A percentile compares a stretch with the other conserved stretches of the same genome.
phyloP scores from a whole-genome alignment of 352 stramenopile genomes.

The Globisporangium spinosum region DNA sequence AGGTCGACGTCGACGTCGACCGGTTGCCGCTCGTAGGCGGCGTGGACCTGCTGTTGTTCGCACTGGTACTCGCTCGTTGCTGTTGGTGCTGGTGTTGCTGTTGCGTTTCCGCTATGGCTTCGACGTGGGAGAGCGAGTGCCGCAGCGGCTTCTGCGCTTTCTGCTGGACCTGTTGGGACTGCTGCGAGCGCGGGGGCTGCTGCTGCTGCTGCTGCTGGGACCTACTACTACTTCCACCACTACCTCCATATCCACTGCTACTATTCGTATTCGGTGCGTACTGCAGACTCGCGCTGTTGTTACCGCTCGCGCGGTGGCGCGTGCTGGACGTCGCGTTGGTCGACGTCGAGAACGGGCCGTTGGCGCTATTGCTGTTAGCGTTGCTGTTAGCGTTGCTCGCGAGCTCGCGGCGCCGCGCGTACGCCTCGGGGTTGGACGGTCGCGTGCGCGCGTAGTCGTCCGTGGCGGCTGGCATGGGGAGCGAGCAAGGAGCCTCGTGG shows the following conservation, averaged over 20 bases:
- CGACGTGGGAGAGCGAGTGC: conserved; percentile 50
- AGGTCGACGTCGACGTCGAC: conserved; percentile 14
- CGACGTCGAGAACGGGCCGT: conserved; percentile 13
- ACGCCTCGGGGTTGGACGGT: conserved; percentile 26
- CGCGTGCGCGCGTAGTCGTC: conserved; percentile 36
- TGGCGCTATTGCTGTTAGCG: conserved; percentile 1
- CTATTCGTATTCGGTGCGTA: not conserved
- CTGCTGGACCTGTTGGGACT: conserved; percentile 11
- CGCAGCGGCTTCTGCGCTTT: conserved; percentile 35
- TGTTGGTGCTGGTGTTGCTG: not conserved
- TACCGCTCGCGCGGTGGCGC: conserved; percentile 15
- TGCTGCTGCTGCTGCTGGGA: conserved; percentile 4
- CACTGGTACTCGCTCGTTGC: not conserved
- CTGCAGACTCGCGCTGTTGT: conserved; percentile 12
- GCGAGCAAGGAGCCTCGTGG: not conserved
- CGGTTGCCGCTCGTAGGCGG: conserved; percentile 1
- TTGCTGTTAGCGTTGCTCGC: conserved; percentile 9
- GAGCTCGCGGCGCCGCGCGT: conserved; percentile 16
- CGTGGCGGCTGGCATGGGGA: conserved; percentile 22
- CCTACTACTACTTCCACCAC: not conserved
- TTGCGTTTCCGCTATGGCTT: conserved; percentile 12
- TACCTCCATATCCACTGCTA: conserved; percentile 1
- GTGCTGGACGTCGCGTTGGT: conserved; percentile 5
- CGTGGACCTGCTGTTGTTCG: not conserved
- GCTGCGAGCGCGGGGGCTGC: conserved; percentile 6